Percentiles rank a stretch among this genome's conserved stretches.
These are phyloP conservation scores for Phaffia tasmanica DNA, from an alignment of 768 basidiomycete species.

Conservation along the genomic window DNA sequence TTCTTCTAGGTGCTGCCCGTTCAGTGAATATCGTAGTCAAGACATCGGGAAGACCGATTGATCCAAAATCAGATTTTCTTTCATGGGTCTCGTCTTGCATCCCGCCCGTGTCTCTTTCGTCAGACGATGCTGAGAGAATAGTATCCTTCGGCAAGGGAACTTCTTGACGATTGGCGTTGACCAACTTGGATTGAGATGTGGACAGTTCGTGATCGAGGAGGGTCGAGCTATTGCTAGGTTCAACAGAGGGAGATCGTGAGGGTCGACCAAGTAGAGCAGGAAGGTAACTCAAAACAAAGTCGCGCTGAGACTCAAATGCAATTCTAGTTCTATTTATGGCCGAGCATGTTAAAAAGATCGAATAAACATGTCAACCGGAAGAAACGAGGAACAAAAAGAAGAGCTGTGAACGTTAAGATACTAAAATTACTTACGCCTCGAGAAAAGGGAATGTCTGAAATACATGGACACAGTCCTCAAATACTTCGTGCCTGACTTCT, in stretches of 20 bases:
- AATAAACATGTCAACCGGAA: neutral
- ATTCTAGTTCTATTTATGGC: constrained; percentile 4
- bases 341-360: no score
- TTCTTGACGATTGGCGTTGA: constrained; percentile 1
- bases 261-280: neutral
- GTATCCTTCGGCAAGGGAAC: constrained; percentile 1
- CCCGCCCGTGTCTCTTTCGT: neutral
- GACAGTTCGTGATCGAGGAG: neutral
- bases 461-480: constrained; percentile 86
- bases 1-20: no score
- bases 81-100: no score
- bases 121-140: neutral
- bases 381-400: neutral
- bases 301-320: constrained; percentile 16
- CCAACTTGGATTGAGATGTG: constrained; percentile 9
- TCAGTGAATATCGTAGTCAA: no score
- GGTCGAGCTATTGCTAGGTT: neutral
- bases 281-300: constrained; percentile 18
- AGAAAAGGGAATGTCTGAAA: constrained; percentile 72
- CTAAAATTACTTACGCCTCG: constrained; percentile 5
- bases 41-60: no score
- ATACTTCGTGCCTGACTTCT: constrained; percentile 72
- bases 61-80: no score
- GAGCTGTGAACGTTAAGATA: neutral
- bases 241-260: neutral